A percentile compares a stretch with the other conserved stretches of the same genome.
Conservation (phyloP, 371 early-diverging fungal species). For the Zychaea mexicana region DNA sequence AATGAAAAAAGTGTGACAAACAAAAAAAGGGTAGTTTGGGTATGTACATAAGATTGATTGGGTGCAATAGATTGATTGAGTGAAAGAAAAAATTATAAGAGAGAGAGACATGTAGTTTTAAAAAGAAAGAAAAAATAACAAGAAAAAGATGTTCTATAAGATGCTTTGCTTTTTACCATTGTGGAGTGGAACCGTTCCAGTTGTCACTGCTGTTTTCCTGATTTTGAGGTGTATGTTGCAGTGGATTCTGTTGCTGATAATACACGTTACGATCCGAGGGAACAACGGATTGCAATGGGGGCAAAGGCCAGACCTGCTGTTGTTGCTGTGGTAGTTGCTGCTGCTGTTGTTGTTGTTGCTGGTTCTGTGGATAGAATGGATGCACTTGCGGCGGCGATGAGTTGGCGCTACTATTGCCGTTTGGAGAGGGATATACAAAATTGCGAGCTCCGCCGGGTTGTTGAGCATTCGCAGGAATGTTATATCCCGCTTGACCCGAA, state of each 20-base stretch:
- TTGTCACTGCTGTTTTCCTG: slow-evolving; percentile 1
- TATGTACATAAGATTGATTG: not conserved
- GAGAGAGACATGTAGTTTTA: not conserved
- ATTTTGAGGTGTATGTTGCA: slow-evolving; percentile 7
- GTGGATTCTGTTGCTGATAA: slow-evolving; percentile 11
- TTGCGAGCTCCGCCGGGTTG: not conserved
- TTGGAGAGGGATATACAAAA: not conserved
- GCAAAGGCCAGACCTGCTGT: slow-evolving; percentile 18
- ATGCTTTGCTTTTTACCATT: slow-evolving; percentile 4
- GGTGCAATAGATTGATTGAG: too few species aligned
- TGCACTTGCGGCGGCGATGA: not conserved
- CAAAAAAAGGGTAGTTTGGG: not conserved
- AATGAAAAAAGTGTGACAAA: not conserved
- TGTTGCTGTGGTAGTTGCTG: not conserved
- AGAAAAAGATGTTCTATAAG: slow-evolving; percentile 1
- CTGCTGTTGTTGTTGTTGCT: slow-evolving; percentile 4
- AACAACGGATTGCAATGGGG: slow-evolving; percentile 14
- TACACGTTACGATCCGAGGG: slow-evolving; percentile 12
- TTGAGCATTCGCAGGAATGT: slow-evolving; percentile 3
- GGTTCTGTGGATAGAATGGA: not conserved
- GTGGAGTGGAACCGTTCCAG: slow-evolving; percentile 12
- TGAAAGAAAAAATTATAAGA: not conserved
- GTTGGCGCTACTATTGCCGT: slow-evolving; percentile 5
- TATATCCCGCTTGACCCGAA: slow-evolving; percentile 1
- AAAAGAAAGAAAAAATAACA: not conserved